Base-by-base conservation (phyloP, 371 early-diverging fungal species). In the Sporodiniella umbellata region DNA sequence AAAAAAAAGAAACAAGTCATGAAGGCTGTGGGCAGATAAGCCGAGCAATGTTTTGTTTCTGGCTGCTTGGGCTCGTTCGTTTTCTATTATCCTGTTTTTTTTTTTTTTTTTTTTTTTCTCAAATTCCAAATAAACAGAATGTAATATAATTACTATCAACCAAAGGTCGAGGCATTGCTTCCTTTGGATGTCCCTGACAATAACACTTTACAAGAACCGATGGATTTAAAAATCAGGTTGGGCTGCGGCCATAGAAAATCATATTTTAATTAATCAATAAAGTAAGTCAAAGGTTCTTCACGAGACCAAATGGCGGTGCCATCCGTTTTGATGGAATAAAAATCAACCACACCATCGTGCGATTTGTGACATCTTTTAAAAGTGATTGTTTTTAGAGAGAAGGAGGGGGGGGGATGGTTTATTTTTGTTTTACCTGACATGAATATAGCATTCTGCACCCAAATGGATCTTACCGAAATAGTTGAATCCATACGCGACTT, bases 401-500 rank as follows among this genome's bases (percentile, higher is more conserved):
- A 28, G 7, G 30, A n/a, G n/a, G n/a, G n/a, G n/a, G n/a, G n/a
- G n/a, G n/a, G n/a, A n/a, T n/a, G n/a, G n/a, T n/a, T n/a, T n/a
- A n/a, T n/a, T 37, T 15, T 37, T 12, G 7, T 31, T 51, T 64
- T 69, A 75, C 75, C 74, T 68, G 39, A 63, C 77, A 50, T 76
- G 79, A 35, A 79, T 62, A 33, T 58, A 79, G 48, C 74, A 74
- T 21, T 49, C 69, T 25, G 72, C 73, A 15, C 72, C 79, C 23
- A 80, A 49, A 30, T 78, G 58, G 50, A 80, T 65, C 60, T 80
- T 80, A 50, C 67, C 80, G 44, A 70, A 80, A 60, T 78, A 80
- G 67, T 71, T 80, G 53, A 46, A 56, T 42, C 80, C 80, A 30
- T 72, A 80, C 8, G 78, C 57, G 31, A 74, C 75, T 40, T 71